Evolutionary conservation across 768 basidiomycete genomes (phyloP).

Genomic region (Dacryopinax spathularia): DNA sequence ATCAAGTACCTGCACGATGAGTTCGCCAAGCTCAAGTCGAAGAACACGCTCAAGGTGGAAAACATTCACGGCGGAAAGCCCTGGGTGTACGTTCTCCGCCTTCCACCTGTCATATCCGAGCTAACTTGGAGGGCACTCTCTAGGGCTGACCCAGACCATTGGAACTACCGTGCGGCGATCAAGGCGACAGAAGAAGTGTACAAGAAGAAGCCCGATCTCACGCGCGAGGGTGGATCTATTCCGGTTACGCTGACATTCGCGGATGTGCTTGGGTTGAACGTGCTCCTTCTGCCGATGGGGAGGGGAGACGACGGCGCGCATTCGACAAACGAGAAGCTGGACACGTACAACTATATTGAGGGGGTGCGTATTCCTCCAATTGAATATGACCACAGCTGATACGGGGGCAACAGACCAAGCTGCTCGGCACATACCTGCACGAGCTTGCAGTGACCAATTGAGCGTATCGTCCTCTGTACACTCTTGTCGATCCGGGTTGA

Average conservation of each 20-base stretch:
- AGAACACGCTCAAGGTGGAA: slow-evolving; percentile 66
- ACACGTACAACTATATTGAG: slow-evolving; percentile 75
- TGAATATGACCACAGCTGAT: background rate
- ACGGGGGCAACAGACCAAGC: slow-evolving; percentile 38
- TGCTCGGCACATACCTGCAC: slow-evolving; percentile 69
- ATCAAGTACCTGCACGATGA: slow-evolving; percentile 53
- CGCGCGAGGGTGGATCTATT: slow-evolving; percentile 87
- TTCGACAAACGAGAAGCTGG: slow-evolving; percentile 91
- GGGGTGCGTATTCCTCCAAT: slow-evolving; percentile 38
- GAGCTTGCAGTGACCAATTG: slow-evolving; percentile 36
- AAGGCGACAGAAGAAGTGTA: slow-evolving; percentile 72
- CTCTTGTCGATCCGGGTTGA: too few species aligned
- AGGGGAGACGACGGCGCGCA: slow-evolving; percentile 90
- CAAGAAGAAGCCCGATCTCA: slow-evolving; percentile 61
- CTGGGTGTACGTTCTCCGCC: slow-evolving; percentile 43
- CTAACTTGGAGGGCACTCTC: background rate
- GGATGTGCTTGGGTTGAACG: slow-evolving; percentile 72
- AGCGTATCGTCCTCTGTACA: too few species aligned
- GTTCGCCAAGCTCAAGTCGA: slow-evolving; percentile 72
- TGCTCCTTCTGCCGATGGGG: slow-evolving; percentile 82
- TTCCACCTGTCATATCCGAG: slow-evolving; percentile 16
- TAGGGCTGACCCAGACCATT: slow-evolving; percentile 59
- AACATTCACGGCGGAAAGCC: slow-evolving; percentile 70
- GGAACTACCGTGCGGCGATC: slow-evolving; percentile 84
- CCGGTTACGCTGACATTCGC: slow-evolving; percentile 91